Conservation (phyloP, 2,329 filamentous ascomycete genomes). For the Phaeophleospora eucalypticola region DNA sequence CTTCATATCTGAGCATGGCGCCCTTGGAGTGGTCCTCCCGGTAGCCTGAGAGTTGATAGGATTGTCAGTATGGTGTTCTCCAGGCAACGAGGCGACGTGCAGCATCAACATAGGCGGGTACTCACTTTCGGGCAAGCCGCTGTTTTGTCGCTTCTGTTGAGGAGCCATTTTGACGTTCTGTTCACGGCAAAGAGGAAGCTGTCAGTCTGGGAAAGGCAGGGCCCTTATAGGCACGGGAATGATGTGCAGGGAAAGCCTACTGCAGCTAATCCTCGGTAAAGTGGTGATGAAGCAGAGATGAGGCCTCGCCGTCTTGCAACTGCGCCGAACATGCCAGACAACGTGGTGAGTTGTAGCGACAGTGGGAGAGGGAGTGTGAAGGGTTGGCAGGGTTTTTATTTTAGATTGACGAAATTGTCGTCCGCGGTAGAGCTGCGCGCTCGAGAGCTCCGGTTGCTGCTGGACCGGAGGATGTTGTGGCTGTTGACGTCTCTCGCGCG, state of each 20-base stretch:
- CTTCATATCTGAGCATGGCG: conserved; percentile 77
- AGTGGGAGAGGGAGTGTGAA: no score
- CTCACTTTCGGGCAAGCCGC: conserved; percentile 45
- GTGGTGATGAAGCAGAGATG: conserved; percentile 17
- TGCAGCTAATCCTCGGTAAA: conserved; percentile 24
- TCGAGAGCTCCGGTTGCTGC: no score
- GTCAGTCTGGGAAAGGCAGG: no score
- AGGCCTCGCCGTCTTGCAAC: conserved; percentile 22
- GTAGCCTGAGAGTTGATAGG: conserved; percentile 55
- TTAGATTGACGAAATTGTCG: not conserved
- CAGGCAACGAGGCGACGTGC: not conserved
- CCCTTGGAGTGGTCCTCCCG: conserved; percentile 75
- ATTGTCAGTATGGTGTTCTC: no score
- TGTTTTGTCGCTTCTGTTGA: conserved; percentile 39
- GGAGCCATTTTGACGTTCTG: conserved; percentile 30
- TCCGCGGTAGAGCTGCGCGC: no score
- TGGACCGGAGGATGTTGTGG: no score
- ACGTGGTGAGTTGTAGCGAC: not conserved
- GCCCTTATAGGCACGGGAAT: no score
- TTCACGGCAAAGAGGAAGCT: conserved; percentile 1
- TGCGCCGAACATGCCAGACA: conserved; percentile 25
- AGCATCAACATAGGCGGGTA: conserved; percentile 6
- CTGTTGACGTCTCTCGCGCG: no score
- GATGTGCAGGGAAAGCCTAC: conserved; percentile 16
- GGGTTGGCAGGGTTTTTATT: no score